Conservation (phyloP, 495 filamentous ascomycete genomes). For the Acidiella bohemica region DNA sequence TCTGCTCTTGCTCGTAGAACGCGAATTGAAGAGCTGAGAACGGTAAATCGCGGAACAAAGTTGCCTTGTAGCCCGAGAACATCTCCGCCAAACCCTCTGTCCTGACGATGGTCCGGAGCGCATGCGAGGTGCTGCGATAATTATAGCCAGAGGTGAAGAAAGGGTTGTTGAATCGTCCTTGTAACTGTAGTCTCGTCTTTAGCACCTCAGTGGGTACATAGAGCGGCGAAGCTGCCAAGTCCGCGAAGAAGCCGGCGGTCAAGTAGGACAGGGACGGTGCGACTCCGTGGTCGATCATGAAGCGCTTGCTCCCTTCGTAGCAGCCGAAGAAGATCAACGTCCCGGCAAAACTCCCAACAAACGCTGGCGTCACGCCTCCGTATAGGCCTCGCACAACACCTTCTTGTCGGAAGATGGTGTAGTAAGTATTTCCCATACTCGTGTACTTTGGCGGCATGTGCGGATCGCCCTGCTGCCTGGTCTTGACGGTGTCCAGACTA, state of each 20-base stretch:
- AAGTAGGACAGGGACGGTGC: slow-evolving; percentile 73
- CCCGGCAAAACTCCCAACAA: slow-evolving; percentile 84
- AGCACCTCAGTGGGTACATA: slow-evolving; percentile 96
- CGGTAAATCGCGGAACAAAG: slow-evolving; percentile 84
- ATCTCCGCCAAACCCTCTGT: slow-evolving; percentile 72
- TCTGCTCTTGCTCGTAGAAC: slow-evolving; percentile 91
- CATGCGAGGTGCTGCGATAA: slow-evolving; percentile 68
- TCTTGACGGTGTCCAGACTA: slow-evolving; percentile 96
- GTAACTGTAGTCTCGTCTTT: slow-evolving; percentile 87
- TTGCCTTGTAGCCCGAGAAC: slow-evolving; percentile 90
- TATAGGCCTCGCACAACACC: slow-evolving; percentile 82
- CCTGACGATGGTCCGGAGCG: slow-evolving; percentile 66
- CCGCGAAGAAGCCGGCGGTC: slow-evolving; percentile 73
- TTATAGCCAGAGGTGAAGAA: slow-evolving; percentile 87
- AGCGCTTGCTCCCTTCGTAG: slow-evolving; percentile 88
- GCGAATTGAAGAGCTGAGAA: slow-evolving; percentile 95
- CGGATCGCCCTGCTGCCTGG: slow-evolving; percentile 93
- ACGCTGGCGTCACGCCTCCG: slow-evolving; percentile 76
- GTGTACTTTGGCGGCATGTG: slow-evolving; percentile 82
- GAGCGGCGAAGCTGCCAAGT: slow-evolving; percentile 77
- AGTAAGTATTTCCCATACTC: slow-evolving; percentile 75
- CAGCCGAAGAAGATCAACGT: slow-evolving; percentile 92
- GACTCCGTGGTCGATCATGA: slow-evolving; percentile 69
- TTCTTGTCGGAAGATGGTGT: slow-evolving; percentile 85
- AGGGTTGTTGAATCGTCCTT: slow-evolving; percentile 90